Base-by-base conservation (phyloP, 257 asterid species). In the Ligustrum vulgare region DNA sequence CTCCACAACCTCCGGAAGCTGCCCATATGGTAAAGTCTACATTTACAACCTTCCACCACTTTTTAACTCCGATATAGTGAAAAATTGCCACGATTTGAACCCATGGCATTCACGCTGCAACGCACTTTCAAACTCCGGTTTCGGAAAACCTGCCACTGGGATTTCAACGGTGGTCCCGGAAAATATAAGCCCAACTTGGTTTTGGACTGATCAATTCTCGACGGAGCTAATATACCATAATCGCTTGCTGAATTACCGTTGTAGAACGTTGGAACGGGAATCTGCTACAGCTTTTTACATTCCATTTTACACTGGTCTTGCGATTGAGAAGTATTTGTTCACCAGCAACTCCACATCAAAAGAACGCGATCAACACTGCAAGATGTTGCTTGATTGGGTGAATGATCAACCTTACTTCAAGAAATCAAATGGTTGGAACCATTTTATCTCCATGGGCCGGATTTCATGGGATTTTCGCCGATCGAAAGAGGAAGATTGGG, bases 381-480 rank as follows among this genome's bases (percentile, higher is more conserved):
- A 72, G 51, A 5, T 49, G 83, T 80, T 92, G 93, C 84, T 92
- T 0, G 43, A 78, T 37, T 92, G 93, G 96, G 83, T 89, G n/a
- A 67, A 70, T 51, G 73, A 84, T 79, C 90, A 84, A 69, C 85
- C 87, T 3, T 77, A 13, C 9, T 89, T 82, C 82, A 68, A 71
- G 25, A 86, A 69, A 77, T 82, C 91, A 12, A 4, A 70, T 60
- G 95, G 97, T 1, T 85, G 89, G 95, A 91, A 92, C 77, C 97
- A 92, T 69, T 92, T 92, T 67, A 77, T 90, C 2, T 73, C 92
- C 0, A 80, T 90, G 76, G 97, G 97, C 16, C 79, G 96, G 18
- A 88, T 92, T 6, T 74, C 96, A 3, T 92, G 97, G 97, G 96
- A 92, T 82, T 92, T 90, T 82, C 95, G 96, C 60, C 87, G 97